These are phyloP conservation scores for Aphanomyces stellatus DNA, from an alignment of 352 stramenopile genomes.

Conservation along the genomic window DNA sequence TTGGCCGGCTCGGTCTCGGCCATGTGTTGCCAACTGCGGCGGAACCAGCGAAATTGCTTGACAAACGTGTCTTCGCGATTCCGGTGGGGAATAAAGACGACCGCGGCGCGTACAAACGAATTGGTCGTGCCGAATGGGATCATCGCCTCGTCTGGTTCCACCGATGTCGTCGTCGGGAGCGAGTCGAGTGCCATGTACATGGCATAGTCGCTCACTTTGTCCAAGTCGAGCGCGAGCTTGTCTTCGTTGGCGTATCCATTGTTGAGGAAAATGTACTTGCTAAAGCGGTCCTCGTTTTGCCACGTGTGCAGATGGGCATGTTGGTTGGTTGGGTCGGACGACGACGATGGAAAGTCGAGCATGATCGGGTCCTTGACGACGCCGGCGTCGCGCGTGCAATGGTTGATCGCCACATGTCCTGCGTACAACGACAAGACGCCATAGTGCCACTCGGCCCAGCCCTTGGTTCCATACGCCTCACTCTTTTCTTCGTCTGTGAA, in stretches of 20 bases:
- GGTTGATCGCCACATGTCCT: slow-evolving; percentile 9
- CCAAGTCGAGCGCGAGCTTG: not conserved
- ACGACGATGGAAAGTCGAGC: slow-evolving; percentile 8
- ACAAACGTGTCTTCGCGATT: not conserved
- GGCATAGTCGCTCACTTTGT: not conserved
- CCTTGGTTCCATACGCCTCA: not conserved
- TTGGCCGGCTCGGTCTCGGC: not conserved
- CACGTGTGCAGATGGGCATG: slow-evolving; percentile 12
- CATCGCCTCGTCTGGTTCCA: not conserved
- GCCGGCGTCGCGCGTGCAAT: not conserved
- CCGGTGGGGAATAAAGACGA: not conserved
- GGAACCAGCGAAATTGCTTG: not conserved
- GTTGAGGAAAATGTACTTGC: not conserved
- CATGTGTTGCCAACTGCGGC: slow-evolving; percentile 2
- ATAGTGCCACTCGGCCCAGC: slow-evolving; percentile 11
- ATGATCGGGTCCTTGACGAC: not conserved
- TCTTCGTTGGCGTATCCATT: not conserved
- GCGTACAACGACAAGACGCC: slow-evolving; percentile 6
- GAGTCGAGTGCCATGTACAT: slow-evolving; percentile 14
- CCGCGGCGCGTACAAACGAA: slow-evolving; percentile 4
- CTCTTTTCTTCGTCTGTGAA: slow-evolving; percentile 11
- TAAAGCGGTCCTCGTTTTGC: slow-evolving; percentile 10
- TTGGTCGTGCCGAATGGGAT: too few species aligned
- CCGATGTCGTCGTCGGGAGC: not conserved
- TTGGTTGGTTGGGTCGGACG: not conserved